Conservation (phyloP, 495 filamentous ascomycete species). For the Darksidea phi region DNA sequence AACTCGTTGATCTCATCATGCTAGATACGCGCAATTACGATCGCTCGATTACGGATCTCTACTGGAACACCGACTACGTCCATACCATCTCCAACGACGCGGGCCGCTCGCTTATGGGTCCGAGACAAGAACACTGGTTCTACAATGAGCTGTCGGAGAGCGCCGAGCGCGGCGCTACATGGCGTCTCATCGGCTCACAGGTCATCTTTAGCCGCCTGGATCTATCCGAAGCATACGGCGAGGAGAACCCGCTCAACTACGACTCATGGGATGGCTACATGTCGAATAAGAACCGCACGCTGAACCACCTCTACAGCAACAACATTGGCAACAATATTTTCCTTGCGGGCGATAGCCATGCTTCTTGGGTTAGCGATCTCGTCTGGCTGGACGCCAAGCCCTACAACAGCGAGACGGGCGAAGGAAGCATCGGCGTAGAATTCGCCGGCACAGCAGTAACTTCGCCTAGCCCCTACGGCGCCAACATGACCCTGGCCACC, state of each 20-base stretch:
- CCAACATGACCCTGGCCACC: slow-evolving; percentile 47
- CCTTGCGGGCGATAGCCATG: slow-evolving; percentile 64
- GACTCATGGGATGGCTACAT: slow-evolving; percentile 66
- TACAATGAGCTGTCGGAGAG: slow-evolving; percentile 58
- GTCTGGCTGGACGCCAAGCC: slow-evolving; percentile 58
- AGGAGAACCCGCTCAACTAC: slow-evolving; percentile 55
- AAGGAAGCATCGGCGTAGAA: slow-evolving; percentile 62
- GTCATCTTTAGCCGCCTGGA: slow-evolving; percentile 62
- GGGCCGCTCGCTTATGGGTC: slow-evolving; percentile 61
- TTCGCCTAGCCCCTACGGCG: slow-evolving; percentile 52
- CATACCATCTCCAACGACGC: slow-evolving; percentile 56
- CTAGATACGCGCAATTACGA: slow-evolving; percentile 69
- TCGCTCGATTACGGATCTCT: slow-evolving; percentile 53
- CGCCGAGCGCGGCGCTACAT: slow-evolving; percentile 54
- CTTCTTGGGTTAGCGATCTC: slow-evolving; percentile 65
- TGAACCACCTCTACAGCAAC: slow-evolving; percentile 58
- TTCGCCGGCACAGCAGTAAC: slow-evolving; percentile 64
- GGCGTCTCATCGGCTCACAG: slow-evolving; percentile 67
- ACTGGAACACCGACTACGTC: slow-evolving; percentile 58
- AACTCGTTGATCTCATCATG: slow-evolving; percentile 65
- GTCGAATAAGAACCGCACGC: slow-evolving; percentile 62
- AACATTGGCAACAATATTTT: slow-evolving; percentile 66
- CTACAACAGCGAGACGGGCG: slow-evolving; percentile 58
- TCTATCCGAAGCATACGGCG: slow-evolving; percentile 47
- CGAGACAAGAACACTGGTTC: slow-evolving; percentile 68